Evolutionary conservation across 1,139 yeast genomes (phyloP), one percentile per base, ranked within the genome.

Genomic region (Saccharomyces hybrid): DNA sequence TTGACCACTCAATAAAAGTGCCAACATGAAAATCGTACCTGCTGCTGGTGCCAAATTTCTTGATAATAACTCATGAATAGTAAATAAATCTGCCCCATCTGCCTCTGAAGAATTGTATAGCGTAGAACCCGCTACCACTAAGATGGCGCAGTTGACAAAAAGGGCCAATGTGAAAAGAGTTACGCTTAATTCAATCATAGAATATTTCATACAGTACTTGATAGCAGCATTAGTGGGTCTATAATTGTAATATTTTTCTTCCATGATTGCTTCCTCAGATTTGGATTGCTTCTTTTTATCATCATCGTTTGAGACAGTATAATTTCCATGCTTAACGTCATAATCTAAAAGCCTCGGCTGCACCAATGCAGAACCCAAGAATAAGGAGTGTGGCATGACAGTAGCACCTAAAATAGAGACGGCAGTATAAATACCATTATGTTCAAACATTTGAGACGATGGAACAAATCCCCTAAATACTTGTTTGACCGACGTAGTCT

Each of bases 381-480:
- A 86, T 54, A 86, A 73, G 23, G 88, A 82, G 65, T 86, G 93
- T 41, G 90, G 88, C 93, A 86, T 86, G 28, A 86, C 93, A 0
- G 93, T 86, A 29, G 93, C 88, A 66, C 95, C 95, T 49, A 88
- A 74, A 61, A 88, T 82, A 16, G 91, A 86, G 26, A 89, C 84
- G 5, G 93, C 88, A 49, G 84, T 80, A 58, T 87, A 83, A 66
- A 87, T 73, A 6, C 95, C 93, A 54, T 75, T 75, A 11, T 82
- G 81, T 50, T 78, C 74, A 58, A 87, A 78, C 77, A 86, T 79
- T 58, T 80, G 78, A 32, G 70, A 68, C 0, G 89, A 83, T 0
- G 96, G 95, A 0, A 79, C 80, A 70, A 73, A 88, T 0, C 96
- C 95, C 58, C 88, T 73, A 60, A 88, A 81, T 4, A 88, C 73